Evolutionary conservation across 495 filamentous ascomycete species (phyloP).

Genomic region (Xylaria scruposa): DNA sequence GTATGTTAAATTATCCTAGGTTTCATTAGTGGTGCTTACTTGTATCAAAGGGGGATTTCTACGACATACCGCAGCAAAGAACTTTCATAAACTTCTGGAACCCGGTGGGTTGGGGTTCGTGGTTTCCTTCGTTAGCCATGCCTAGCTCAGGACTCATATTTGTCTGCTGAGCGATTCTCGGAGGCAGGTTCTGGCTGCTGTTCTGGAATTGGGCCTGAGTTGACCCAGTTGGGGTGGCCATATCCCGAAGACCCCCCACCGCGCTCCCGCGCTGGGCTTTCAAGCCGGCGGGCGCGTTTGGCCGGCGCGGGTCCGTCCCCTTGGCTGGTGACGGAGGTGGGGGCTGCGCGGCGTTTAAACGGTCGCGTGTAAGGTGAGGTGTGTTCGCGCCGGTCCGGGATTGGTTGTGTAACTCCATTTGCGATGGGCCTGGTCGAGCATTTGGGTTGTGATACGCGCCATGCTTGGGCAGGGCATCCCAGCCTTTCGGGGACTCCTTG

Average conservation of each 20-base stretch:
- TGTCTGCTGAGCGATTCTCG: conserved; percentile 64
- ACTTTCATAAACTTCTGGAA: conserved; percentile 82
- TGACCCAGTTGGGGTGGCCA: conserved; percentile 78
- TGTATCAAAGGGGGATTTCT: neutral
- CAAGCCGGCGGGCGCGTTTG: conserved; percentile 75
- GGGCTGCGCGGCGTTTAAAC: conserved; percentile 97
- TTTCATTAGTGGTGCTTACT: neutral
- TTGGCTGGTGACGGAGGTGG: conserved; percentile 87
- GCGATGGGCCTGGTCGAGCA: conserved; percentile 74
- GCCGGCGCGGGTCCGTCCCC: conserved; percentile 80
- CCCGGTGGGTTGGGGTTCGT: conserved; percentile 58
- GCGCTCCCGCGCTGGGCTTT: conserved; percentile 74
- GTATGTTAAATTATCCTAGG: conserved; percentile 22
- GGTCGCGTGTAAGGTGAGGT: conserved; percentile 77
- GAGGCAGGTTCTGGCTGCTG: conserved; percentile 82
- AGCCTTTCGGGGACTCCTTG: conserved; percentile 79
- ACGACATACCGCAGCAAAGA: conserved; percentile 76
- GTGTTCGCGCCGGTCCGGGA: conserved; percentile 62
- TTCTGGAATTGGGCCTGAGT: conserved; percentile 89
- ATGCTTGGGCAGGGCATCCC: conserved; percentile 90
- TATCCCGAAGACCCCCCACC: conserved; percentile 71
- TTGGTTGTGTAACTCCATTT: conserved; percentile 75
- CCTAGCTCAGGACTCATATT: conserved; percentile 56
- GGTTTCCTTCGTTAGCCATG: conserved; percentile 47
- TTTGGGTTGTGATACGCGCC: conserved; percentile 79